phyloP scores from a whole-genome alignment of 2,329 filamentous ascomycete genomes.

The Elsinoe necatrix region DNA sequence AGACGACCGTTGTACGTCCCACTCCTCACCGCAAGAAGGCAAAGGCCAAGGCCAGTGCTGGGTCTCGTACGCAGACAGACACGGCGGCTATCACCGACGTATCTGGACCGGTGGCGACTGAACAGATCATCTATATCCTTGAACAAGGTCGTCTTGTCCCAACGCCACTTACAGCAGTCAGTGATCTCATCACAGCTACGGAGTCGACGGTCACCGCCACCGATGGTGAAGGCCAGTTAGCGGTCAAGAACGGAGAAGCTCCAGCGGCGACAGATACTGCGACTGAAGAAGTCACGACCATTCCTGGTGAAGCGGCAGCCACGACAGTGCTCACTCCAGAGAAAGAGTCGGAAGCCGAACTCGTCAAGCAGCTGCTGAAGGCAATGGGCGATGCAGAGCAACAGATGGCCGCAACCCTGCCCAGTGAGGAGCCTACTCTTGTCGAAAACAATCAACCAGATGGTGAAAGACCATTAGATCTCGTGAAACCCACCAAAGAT shows the following conservation, averaged over 20 bases:
- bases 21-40: background rate
- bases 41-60: background rate
- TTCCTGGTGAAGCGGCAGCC: background rate
- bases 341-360: background rate
- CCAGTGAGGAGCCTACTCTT: background rate
- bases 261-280: background rate
- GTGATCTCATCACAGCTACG: background rate
- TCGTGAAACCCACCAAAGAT: background rate
- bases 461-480: background rate
- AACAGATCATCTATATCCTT: conserved; percentile 12
- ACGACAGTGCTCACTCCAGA: background rate
- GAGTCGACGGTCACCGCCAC: background rate
- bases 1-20: background rate
- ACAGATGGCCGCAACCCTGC: background rate
- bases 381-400: background rate
- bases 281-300: background rate
- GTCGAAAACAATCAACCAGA: background rate
- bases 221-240: background rate
- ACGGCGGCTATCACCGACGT: background rate
- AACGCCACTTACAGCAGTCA: conserved; percentile 7
- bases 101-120: background rate
- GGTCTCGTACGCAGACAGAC: background rate
- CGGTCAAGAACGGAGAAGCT: background rate
- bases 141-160: conserved; percentile 9
- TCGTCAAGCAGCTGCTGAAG: background rate